These are phyloP conservation scores for Silene coronaria DNA, from an alignment of 179 eudicot genomes.

Conservation along the genomic window DNA sequence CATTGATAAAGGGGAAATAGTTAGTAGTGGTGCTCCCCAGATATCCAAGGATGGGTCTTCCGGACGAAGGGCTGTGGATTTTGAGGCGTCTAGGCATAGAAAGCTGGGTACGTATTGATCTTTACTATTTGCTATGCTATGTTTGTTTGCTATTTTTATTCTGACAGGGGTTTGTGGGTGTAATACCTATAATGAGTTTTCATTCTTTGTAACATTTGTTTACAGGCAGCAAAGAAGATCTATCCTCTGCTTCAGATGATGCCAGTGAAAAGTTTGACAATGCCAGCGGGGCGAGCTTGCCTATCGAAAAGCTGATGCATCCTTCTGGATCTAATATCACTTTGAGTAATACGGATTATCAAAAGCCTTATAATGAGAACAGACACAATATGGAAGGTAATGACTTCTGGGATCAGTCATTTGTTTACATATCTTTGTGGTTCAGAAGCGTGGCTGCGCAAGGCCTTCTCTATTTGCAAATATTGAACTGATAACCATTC, in stretches of 20 bases:
- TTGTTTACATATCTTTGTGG: background rate
- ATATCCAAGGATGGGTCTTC: slow-evolving; percentile 70
- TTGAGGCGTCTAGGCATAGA: slow-evolving; percentile 46
- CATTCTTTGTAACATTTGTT: slow-evolving; percentile 14
- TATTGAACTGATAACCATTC: background rate
- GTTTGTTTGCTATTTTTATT: background rate
- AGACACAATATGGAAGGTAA: slow-evolving; percentile 42
- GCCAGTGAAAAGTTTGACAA: slow-evolving; percentile 39
- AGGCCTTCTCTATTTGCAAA: background rate
- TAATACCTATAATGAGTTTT: slow-evolving; percentile 7
- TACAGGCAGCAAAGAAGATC: slow-evolving; percentile 72
- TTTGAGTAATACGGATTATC: slow-evolving; percentile 31
- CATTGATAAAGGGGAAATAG: slow-evolving; percentile 82
- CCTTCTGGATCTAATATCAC: slow-evolving; percentile 34
- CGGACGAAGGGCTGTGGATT: slow-evolving; percentile 60
- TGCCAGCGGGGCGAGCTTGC: slow-evolving; percentile 36
- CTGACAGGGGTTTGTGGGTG: background rate
- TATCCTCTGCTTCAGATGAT: slow-evolving; percentile 43
- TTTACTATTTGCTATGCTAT: background rate
- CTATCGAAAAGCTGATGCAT: slow-evolving; percentile 38
- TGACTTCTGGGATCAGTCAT: background rate
- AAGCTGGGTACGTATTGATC: slow-evolving; percentile 47
- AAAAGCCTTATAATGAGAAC: slow-evolving; percentile 28
- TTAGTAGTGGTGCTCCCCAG: slow-evolving; percentile 85
- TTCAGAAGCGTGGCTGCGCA: background rate